Percentiles rank a stretch among this genome's conserved stretches.
phyloP scores from a whole-genome alignment of 2,329 filamentous ascomycete genomes.

The Fusarium coffeatum region DNA sequence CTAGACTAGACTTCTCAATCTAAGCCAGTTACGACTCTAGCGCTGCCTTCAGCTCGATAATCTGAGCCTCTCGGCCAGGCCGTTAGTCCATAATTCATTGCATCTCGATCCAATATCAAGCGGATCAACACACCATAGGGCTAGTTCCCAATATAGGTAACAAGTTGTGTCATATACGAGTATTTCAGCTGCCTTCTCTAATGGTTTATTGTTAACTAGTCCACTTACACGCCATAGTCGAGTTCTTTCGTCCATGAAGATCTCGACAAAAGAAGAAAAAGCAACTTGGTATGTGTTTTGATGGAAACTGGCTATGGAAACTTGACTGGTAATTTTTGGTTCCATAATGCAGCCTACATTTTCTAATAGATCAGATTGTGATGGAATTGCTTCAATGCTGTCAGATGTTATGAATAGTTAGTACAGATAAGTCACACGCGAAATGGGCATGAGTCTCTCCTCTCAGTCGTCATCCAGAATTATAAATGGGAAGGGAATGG shows the following conservation, averaged over 20 bases:
- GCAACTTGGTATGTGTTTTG: neutral
- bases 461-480: neutral
- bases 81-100: slow-evolving; percentile 1
- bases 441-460: neutral
- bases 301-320: neutral
- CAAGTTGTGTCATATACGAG: neutral
- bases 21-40: slow-evolving; percentile 10
- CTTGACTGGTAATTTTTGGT: neutral
- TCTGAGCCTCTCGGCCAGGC: slow-evolving; percentile 20
- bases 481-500: neutral
- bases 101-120: neutral
- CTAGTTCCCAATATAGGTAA: neutral
- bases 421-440: no score
- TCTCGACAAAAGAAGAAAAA: neutral
- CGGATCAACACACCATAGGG: neutral
- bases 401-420: neutral
- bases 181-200: neutral
- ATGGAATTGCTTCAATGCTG: neutral
- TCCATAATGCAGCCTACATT: neutral
- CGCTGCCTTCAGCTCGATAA: neutral
- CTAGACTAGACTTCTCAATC: neutral
- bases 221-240: neutral
- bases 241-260: neutral
- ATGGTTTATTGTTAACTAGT: neutral
- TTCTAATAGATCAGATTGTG: neutral